Conservation (phyloP, 1,284 basidiomycete species). For the Ustilago trichophora region DNA sequence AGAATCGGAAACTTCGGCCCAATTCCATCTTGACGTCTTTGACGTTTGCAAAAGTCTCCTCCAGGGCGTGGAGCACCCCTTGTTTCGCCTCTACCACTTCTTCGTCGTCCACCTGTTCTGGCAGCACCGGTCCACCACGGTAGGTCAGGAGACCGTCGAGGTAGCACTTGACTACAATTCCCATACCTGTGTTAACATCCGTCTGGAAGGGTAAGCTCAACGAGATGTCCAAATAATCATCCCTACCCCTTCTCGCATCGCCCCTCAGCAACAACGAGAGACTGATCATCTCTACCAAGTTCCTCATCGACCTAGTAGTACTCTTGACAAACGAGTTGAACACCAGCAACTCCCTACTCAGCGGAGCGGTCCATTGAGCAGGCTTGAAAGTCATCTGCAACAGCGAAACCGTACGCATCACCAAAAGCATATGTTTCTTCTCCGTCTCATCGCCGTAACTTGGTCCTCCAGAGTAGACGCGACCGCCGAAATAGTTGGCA, state of each 20-base stretch:
- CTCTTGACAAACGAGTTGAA: conserved; percentile 97
- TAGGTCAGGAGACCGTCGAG: conserved; percentile 85
- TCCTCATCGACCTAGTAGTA: conserved; percentile 86
- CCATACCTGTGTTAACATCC: conserved; percentile 97
- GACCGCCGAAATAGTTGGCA: conserved; percentile 86
- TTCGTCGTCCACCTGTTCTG: conserved; percentile 73
- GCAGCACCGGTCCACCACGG: conserved; percentile 72
- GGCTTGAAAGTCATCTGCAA: conserved; percentile 88
- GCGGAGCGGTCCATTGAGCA: conserved; percentile 75
- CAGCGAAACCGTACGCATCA: conserved; percentile 94
- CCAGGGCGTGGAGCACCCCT: conserved; percentile 87
- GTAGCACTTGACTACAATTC: conserved; percentile 87
- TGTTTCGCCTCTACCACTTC: conserved; percentile 84
- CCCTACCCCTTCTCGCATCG: conserved; percentile 83
- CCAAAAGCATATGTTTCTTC: conserved; percentile 83
- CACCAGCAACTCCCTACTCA: conserved; percentile 93
- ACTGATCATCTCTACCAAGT: conserved; percentile 87
- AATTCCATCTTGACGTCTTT: conserved; percentile 87
- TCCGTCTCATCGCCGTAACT: conserved; percentile 76
- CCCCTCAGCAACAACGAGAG: conserved; percentile 89
- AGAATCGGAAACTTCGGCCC: conserved; percentile 95
- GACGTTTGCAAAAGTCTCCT: conserved; percentile 89
- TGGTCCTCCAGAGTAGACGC: conserved; percentile 89
- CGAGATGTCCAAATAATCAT: conserved; percentile 91
- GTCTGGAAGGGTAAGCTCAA: conserved; percentile 79